A percentile compares a stretch with the other conserved stretches of the same genome.
These are phyloP conservation scores for Blastomyces gilchristii DNA, from an alignment of 2,329 filamentous ascomycete species.

Conservation along the genomic window DNA sequence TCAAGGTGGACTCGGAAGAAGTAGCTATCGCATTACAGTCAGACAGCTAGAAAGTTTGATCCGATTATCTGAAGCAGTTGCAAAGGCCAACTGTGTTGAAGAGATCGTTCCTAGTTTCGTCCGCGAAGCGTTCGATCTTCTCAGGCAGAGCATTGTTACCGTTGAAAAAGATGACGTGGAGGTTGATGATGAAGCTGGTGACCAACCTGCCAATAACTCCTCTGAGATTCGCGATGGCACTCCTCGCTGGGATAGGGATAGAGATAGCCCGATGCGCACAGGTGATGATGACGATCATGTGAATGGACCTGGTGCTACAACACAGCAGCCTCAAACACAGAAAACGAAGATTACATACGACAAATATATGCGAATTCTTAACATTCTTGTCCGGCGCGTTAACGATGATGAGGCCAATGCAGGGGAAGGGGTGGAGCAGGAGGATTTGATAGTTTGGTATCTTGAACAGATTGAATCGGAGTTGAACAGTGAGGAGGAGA, in stretches of 20 bases:
- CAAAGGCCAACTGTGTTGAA: constrained; percentile 91
- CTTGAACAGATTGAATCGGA: constrained; percentile 82
- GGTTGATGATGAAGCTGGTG: constrained; percentile 64
- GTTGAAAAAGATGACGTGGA: constrained; percentile 97
- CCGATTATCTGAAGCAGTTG: constrained; percentile 91
- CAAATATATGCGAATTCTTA: constrained; percentile 85
- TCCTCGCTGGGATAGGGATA: constrained; percentile 36
- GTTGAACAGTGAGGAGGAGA: constrained; percentile 67
- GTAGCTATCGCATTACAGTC: constrained; percentile 95
- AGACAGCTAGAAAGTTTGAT: constrained; percentile 94
- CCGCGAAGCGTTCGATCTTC: constrained; percentile 78
- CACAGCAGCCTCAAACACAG: constrained; percentile 34
- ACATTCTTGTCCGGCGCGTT: constrained; percentile 70
- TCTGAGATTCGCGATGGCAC: constrained; percentile 33
- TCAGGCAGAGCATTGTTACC: constrained; percentile 90
- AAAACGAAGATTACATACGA: constrained; percentile 92
- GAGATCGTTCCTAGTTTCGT: constrained; percentile 80
- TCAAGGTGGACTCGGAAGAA: constrained; percentile 84
- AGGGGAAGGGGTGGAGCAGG: constrained; percentile 75
- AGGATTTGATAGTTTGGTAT: constrained; percentile 78
- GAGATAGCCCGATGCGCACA: constrained; percentile 46
- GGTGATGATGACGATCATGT: constrained; percentile 37
- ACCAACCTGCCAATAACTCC: constrained; percentile 37
- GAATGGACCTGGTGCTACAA: constrained; percentile 19
- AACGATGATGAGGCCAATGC: constrained; percentile 66